phyloP scores from a whole-genome alignment of 176 grass and related monocot species.

The Hordeum vulgare region DNA sequence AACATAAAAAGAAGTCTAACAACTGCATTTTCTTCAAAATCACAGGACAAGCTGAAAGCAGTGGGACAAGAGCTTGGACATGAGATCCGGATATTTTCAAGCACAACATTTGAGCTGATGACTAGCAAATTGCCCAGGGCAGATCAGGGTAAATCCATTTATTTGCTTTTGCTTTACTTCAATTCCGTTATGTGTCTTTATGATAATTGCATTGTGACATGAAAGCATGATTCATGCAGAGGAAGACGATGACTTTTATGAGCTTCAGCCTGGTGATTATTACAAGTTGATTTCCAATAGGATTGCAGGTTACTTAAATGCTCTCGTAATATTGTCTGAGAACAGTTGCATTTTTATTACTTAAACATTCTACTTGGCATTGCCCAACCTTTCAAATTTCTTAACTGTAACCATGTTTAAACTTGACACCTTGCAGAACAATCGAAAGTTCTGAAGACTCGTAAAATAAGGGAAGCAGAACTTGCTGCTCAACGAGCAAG shows the following conservation, averaged over 20 bases:
- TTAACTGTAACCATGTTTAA: slow-evolving; percentile 6
- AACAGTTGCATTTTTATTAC: neutral
- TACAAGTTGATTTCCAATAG: slow-evolving; percentile 51
- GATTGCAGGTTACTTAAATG: slow-evolving; percentile 49
- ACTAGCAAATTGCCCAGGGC: slow-evolving; percentile 43
- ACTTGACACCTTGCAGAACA: slow-evolving; percentile 38
- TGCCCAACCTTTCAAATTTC: neutral
- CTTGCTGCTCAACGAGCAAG: slow-evolving; percentile 67
- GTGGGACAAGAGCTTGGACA: slow-evolving; percentile 62
- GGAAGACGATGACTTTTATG: slow-evolving; percentile 89
- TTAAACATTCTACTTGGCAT: neutral
- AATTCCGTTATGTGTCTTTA: neutral
- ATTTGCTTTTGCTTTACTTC: neutral
- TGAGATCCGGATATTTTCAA: slow-evolving; percentile 67
- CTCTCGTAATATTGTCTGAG: slow-evolving; percentile 7
- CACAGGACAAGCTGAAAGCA: slow-evolving; percentile 67
- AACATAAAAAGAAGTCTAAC: neutral
- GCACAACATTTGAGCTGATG: slow-evolving; percentile 23
- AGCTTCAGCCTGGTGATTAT: slow-evolving; percentile 84
- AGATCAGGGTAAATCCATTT: slow-evolving; percentile 45
- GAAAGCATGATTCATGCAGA: slow-evolving; percentile 43
- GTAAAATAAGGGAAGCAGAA: slow-evolving; percentile 85
- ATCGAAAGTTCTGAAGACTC: slow-evolving; percentile 76
- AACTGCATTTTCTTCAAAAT: slow-evolving; percentile 19
- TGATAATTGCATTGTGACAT: slow-evolving; percentile 1